Evolutionary conservation across 2,329 filamentous ascomycete species (phyloP).

Genomic region (Neurospora sp.): DNA sequence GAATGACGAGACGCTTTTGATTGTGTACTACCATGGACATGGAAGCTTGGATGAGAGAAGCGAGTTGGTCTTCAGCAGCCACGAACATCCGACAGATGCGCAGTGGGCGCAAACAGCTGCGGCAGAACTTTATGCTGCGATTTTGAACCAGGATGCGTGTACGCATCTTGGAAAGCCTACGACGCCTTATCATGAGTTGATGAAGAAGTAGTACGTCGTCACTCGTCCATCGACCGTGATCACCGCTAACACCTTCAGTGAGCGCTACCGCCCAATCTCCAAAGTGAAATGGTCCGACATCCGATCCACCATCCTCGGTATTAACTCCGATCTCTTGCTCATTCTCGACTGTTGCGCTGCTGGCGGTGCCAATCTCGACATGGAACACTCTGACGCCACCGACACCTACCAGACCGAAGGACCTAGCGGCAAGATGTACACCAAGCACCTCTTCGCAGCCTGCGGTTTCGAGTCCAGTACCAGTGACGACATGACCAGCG

Average conservation of each 20-base stretch:
- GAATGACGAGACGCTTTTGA: conserved; percentile 15
- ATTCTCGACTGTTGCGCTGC: conserved; percentile 20
- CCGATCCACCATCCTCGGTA: conserved; percentile 14
- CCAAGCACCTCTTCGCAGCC: conserved; percentile 19
- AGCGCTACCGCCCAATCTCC: conserved; percentile 18
- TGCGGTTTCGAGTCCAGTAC: conserved; percentile 19
- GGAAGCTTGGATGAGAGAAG: conserved; percentile 17
- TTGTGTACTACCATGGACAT: conserved; percentile 19
- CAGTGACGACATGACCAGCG: conserved; percentile 19
- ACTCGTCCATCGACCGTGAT: background rate
- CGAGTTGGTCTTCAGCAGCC: conserved; percentile 20
- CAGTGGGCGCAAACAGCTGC: conserved; percentile 16
- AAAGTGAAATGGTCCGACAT: conserved; percentile 15
- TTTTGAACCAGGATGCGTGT: conserved; percentile 11
- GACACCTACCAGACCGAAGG: conserved; percentile 7
- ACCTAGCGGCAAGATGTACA: conserved; percentile 6
- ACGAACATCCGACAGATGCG: conserved; percentile 17
- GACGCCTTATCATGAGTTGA: conserved; percentile 8
- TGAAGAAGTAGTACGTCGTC: conserved; percentile 18
- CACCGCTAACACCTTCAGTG: conserved; percentile 7
- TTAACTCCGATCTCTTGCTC: conserved; percentile 15
- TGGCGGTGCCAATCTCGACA: conserved; percentile 14
- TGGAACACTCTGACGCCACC: background rate
- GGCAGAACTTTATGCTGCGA: conserved; percentile 17
- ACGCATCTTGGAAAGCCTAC: conserved; percentile 5